These are phyloP conservation scores for Suillus variegatus DNA, from an alignment of 768 basidiomycete species.

Conservation along the genomic window DNA sequence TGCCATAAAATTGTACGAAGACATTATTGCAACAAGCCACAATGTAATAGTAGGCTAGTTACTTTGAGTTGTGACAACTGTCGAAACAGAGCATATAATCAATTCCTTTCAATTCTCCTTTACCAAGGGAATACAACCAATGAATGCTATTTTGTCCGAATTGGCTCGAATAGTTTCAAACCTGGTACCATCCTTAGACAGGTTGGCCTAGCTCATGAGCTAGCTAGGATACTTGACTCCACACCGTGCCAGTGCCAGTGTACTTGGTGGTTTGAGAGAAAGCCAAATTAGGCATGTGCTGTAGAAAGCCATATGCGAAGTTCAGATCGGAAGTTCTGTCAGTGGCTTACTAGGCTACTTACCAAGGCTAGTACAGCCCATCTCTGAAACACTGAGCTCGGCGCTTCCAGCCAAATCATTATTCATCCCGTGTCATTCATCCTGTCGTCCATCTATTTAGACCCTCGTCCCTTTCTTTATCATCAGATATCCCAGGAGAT, in stretches of 20 bases:
- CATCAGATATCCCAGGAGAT: constrained; percentile 4
- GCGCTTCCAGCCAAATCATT: neutral
- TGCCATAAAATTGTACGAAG: neutral
- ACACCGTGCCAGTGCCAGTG: neutral
- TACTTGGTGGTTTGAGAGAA: neutral
- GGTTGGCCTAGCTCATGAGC: neutral
- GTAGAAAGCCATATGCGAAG: neutral
- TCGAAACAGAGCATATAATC: neutral
- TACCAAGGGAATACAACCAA: neutral
- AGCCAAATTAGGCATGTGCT: constrained; percentile 5
- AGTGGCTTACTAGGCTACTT: constrained; percentile 6
- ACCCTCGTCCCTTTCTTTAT: neutral
- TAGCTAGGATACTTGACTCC: neutral
- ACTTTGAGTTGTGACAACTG: neutral
- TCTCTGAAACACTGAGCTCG: constrained; percentile 4
- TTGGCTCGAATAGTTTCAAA: neutral
- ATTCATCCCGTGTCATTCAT: constrained; percentile 1
- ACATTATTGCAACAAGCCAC: neutral
- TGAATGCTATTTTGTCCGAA: neutral
- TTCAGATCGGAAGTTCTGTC: neutral
- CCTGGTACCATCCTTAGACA: neutral
- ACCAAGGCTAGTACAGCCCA: constrained; percentile 5
- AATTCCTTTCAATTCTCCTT: neutral
- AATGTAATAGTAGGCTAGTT: neutral
- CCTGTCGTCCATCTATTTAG: constrained; percentile 3